A percentile compares a stretch with the other conserved stretches of the same genome.
Conservation (phyloP, 2,329 filamentous ascomycete species). For the Mariannaea sp. region DNA sequence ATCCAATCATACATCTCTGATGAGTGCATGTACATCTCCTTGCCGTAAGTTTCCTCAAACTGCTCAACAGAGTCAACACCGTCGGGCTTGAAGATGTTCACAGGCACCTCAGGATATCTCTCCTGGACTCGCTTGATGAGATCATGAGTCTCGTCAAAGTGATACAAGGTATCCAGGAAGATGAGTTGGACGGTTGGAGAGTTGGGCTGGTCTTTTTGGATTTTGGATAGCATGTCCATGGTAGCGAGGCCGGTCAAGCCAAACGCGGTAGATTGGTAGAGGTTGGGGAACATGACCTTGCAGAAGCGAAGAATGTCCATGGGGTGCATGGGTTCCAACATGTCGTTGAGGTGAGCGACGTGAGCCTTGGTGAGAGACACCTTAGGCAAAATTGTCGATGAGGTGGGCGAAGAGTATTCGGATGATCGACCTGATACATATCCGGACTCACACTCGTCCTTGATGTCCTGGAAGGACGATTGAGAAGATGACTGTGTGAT, state of each 20-base stretch:
- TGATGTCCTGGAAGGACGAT: slow-evolving; percentile 47
- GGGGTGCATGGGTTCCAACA: slow-evolving; percentile 85
- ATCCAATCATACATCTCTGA: slow-evolving; percentile 94
- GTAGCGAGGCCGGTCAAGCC: slow-evolving; percentile 81
- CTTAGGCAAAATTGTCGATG: slow-evolving; percentile 62
- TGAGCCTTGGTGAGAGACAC: slow-evolving; percentile 87
- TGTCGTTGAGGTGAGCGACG: slow-evolving; percentile 86
- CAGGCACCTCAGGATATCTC: slow-evolving; percentile 75
- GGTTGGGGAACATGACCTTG: slow-evolving; percentile 84
- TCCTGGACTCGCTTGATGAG: slow-evolving; percentile 75
- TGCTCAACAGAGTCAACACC: slow-evolving; percentile 73
- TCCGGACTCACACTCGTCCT: slow-evolving; percentile 72
- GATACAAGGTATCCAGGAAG: slow-evolving; percentile 84
- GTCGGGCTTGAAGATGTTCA: slow-evolving; percentile 90
- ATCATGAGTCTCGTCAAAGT: slow-evolving; percentile 77
- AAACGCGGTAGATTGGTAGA: slow-evolving; percentile 87
- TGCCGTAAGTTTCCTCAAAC: slow-evolving; percentile 82
- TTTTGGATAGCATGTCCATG: slow-evolving; percentile 82
- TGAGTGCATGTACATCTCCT: slow-evolving; percentile 81
- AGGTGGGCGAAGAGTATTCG: slow-evolving; percentile 45
- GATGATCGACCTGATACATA: slow-evolving; percentile 67
- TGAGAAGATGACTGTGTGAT: slow-evolving; percentile 48
- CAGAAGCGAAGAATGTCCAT: slow-evolving; percentile 93
- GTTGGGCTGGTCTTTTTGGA: slow-evolving; percentile 66
- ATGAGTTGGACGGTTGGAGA: slow-evolving; percentile 67